Percentiles rank a stretch among this genome's conserved stretches.
Evolutionary conservation across 192 early-diverging fungal genomes (phyloP).

Genomic region (Coemansia javaensis): DNA sequence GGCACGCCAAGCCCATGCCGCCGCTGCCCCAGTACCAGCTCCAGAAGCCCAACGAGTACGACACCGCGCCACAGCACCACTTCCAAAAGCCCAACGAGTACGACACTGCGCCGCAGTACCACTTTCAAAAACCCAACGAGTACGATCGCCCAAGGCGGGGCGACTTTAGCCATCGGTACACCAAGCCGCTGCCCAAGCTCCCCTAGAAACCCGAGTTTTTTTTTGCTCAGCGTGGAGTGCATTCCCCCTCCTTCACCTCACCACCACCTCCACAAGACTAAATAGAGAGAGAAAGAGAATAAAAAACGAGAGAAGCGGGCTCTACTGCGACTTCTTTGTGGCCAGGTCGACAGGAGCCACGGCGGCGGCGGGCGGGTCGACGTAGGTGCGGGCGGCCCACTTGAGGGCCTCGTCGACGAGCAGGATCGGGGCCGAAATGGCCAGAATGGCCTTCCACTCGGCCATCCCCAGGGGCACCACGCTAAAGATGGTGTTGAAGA

Average conservation of each 20-base stretch:
- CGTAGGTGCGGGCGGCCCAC: conserved; percentile 57
- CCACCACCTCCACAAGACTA: no score
- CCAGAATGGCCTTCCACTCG: conserved; percentile 90
- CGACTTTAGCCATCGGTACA: no score
- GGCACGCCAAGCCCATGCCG: no score
- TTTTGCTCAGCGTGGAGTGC: not conserved
- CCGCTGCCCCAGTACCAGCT: no score
- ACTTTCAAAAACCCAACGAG: no score
- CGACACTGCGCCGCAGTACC: no score
- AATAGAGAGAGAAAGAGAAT: not conserved
- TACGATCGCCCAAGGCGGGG: no score
- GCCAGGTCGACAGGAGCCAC: not conserved
- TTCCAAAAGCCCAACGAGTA: no score
- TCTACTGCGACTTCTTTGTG: conserved; percentile 25
- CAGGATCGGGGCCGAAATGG: conserved; percentile 88
- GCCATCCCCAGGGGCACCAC: conserved; percentile 79
- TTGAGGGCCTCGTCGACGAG: conserved; percentile 91
- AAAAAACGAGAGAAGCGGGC: no score
- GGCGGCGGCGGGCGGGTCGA: conserved; percentile 25
- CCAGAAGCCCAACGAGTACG: no score
- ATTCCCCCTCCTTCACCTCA: not conserved
- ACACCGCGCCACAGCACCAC: no score
- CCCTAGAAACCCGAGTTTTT: not conserved
- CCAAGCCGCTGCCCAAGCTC: not conserved
- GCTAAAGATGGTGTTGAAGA: conserved; percentile 87